Evolutionary conservation across 1,284 basidiomycete species (phyloP).

Genomic region (Coniophora puteana): DNA sequence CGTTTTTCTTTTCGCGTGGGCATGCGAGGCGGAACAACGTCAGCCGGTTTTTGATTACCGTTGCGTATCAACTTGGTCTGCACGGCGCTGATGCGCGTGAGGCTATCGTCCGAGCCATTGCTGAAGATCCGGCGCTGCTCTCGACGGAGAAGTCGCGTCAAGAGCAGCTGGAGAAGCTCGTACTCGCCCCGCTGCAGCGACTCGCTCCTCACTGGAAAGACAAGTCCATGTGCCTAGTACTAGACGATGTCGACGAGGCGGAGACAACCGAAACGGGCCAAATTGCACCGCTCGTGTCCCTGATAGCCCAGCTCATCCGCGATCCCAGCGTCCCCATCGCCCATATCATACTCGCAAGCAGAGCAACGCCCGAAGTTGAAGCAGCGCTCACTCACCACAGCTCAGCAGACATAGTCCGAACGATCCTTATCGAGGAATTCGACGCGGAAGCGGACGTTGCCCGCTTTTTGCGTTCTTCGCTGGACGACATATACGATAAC

Average conservation of each 20-base stretch:
- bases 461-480: no score
- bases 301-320: conserved; percentile 82
- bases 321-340: conserved; percentile 79
- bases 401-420: no score
- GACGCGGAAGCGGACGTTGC: no score
- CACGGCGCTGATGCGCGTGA: neutral
- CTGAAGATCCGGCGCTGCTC: conserved; percentile 1
- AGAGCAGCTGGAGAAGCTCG: neutral
- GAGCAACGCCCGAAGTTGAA: no score
- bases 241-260: no score
- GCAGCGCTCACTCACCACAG: no score
- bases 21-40: conserved; percentile 1
- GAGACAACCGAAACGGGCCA: no score
- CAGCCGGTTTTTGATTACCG: conserved; percentile 1
- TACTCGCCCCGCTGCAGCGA: conserved; percentile 1
- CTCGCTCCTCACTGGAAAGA: neutral
- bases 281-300: no score
- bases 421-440: no score
- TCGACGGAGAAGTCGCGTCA: neutral
- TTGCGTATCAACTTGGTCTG: conserved; percentile 1
- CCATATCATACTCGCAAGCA: no score
- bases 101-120: neutral
- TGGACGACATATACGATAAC: no score
- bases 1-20: conserved; percentile 1
- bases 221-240: no score